Base-by-base conservation (phyloP, 345 rosid species). In the Syzygium aqueum region DNA sequence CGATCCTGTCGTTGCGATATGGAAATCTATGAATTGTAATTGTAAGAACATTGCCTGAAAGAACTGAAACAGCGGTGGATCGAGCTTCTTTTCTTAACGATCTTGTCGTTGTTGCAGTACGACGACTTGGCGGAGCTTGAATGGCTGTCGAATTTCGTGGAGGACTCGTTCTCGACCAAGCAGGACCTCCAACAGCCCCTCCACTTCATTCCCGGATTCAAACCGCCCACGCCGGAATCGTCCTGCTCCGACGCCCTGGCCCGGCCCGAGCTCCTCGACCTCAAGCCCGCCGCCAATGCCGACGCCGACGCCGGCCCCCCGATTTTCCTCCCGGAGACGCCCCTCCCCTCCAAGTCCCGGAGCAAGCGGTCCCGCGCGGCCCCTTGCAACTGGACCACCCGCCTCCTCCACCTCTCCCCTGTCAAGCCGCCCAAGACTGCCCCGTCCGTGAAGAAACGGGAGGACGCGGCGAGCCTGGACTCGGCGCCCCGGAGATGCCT, bases 61-160 rank as follows among this genome's bases (percentile, higher is more conserved):
- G 80, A 73, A 49, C 82, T 19, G 10, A 73, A 73, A 21, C 46
- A 40, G 4, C 8, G 49, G 82, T 3, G 82, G 82, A 73, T 73
- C 49, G 27, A 37, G 8, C 27, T 19, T 10, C 0, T n/a, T 73
- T 37, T 37, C 49, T 50, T 77, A 87, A 40, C 19, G 10, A 22
- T 46, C 37, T 73, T 2, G 57, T 53, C 16, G 7, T 27, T 84
- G 25, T 53, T 88, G 77, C 92, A 95, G 97, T 92, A 89, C 30
- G 98, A 94, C 50, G 98, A 95, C 65, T 46, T 93, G 95, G 95
- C 95, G 16, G 95, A 95, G 90, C 93, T 95, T 19, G 98, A 95
- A 88, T 95, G 98, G 96, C 95, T 95, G 3, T 95, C 98, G 22
- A 93, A 94, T 92, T 95, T 95, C 84, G 95, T 95, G 84, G 96